Conservation (phyloP, 257 asterid genomes). For the Nicotiana attenuata region DNA sequence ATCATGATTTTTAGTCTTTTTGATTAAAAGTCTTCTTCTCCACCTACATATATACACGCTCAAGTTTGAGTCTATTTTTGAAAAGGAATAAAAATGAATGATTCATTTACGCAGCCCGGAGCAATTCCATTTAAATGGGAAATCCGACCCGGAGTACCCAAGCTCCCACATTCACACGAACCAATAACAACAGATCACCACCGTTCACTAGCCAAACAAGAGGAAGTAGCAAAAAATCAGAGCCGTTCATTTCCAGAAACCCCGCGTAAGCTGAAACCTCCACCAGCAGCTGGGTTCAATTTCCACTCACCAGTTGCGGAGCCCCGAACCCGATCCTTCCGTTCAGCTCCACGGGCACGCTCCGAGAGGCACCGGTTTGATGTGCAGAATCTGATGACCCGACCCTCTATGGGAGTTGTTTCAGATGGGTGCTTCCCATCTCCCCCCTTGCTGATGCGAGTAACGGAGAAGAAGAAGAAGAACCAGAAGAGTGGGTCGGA, state of each 20-base stretch:
- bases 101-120: conserved; percentile 62
- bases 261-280: conserved; percentile 52
- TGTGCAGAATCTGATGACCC: conserved; percentile 16
- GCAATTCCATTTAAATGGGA: conserved; percentile 85
- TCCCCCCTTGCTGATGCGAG: conserved; percentile 28
- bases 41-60: not conserved
- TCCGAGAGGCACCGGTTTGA: conserved; percentile 21
- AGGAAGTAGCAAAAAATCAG: not conserved
- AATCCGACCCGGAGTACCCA: conserved; percentile 85
- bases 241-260: conserved; percentile 16
- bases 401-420: not conserved
- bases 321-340: conserved; percentile 33
- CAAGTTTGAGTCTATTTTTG: not conserved
- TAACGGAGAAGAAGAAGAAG: conserved; percentile 12
- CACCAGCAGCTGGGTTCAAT: conserved; percentile 47
- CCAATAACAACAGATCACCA: not conserved
- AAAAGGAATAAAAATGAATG: conserved; percentile 36
- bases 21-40: conserved; percentile 1
- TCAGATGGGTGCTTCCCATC: conserved; percentile 52
- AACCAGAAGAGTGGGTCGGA: conserved; percentile 11
- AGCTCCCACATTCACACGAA: conserved; percentile 20
- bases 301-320: conserved; percentile 19
- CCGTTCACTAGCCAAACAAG: not conserved
- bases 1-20: conserved; percentile 30
- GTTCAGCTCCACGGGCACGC: conserved; percentile 26